Percentiles rank a stretch among this genome's conserved stretches.
Conservation (phyloP, 768 basidiomycete genomes). For the Amanita phalloides region DNA sequence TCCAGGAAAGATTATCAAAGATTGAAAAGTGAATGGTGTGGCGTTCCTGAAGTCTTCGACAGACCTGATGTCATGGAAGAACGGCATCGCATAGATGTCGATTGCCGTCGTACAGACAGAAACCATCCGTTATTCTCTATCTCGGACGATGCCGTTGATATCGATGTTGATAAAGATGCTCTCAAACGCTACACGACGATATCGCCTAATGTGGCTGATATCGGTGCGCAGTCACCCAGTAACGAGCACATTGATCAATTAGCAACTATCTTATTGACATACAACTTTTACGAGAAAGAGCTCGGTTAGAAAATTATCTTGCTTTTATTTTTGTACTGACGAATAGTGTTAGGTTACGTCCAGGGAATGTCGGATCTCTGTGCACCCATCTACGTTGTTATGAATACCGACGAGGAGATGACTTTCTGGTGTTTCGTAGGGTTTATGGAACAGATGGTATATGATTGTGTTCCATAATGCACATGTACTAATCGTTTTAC, state of each 20-base stretch:
- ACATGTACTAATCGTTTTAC: slow-evolving; percentile 4
- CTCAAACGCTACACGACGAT: slow-evolving; percentile 56
- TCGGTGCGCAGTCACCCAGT: slow-evolving; percentile 79
- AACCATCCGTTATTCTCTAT: slow-evolving; percentile 81
- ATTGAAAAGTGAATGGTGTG: slow-evolving; percentile 76
- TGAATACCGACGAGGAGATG: slow-evolving; percentile 79
- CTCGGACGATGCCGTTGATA: slow-evolving; percentile 21
- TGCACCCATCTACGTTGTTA: slow-evolving; percentile 87
- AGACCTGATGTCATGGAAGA: slow-evolving; percentile 78
- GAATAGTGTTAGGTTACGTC: slow-evolving; percentile 61
- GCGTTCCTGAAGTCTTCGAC: slow-evolving; percentile 72
- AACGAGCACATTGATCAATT: slow-evolving; percentile 91
- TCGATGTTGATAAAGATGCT: slow-evolving; percentile 39
- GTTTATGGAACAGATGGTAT: slow-evolving; percentile 91
- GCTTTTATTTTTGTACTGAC: slow-evolving; percentile 1
- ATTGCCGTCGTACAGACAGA: slow-evolving; percentile 92
- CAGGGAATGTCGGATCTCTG: slow-evolving; percentile 99
- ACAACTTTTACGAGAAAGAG: slow-evolving; percentile 83
- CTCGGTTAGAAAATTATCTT: slow-evolving; percentile 38
- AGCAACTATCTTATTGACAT: slow-evolving; percentile 78
- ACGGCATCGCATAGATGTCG: slow-evolving; percentile 92
- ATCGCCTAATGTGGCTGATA: slow-evolving; percentile 60
- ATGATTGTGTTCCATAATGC: slow-evolving; percentile 14
- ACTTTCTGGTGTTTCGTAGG: slow-evolving; percentile 96
- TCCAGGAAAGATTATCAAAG: slow-evolving; percentile 58